Conservation (phyloP, 441 rosid genomes). For the Pelargonium exstipulatum region DNA sequence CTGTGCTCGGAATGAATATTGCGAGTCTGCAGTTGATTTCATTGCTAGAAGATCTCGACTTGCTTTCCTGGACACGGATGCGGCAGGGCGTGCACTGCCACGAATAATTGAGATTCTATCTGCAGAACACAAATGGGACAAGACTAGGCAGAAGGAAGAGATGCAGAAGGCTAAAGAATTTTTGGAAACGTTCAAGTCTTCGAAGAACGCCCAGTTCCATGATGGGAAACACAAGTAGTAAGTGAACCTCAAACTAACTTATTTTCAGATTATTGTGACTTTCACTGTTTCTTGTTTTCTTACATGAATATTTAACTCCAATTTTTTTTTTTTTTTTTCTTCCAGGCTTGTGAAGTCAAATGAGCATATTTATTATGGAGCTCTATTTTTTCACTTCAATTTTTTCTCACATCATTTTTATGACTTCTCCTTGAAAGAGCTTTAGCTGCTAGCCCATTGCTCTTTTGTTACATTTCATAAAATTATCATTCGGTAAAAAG, state of each 20-base stretch:
- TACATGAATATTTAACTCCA: not conserved
- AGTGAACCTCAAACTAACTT: constrained; percentile 9
- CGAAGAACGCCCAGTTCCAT: constrained; percentile 81
- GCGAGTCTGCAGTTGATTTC: constrained; percentile 85
- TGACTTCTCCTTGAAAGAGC: too few species aligned
- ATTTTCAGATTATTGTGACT: not conserved
- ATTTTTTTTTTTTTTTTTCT: not conserved
- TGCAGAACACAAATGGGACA: constrained; percentile 69
- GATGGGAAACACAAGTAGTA: constrained; percentile 66
- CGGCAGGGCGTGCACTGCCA: constrained; percentile 74
- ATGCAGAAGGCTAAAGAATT: constrained; percentile 50
- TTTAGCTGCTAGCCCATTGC: too few species aligned
- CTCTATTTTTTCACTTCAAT: too few species aligned
- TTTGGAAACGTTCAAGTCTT: constrained; percentile 84
- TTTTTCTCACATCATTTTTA: too few species aligned
- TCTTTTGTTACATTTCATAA: too few species aligned
- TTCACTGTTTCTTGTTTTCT: too few species aligned
- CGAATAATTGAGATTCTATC: constrained; percentile 70
- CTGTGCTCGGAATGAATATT: constrained; percentile 80
- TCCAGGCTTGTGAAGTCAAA: not conserved
- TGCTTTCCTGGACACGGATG: constrained; percentile 93
- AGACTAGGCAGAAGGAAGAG: constrained; percentile 60
- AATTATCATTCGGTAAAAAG: too few species aligned
- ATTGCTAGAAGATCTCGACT: constrained; percentile 89
- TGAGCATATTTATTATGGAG: too few species aligned